Percentiles rank a stretch among this genome's conserved stretches.
These are phyloP conservation scores for Periconia digitata DNA, from an alignment of 2,329 filamentous ascomycete genomes.

Conservation along the genomic window DNA sequence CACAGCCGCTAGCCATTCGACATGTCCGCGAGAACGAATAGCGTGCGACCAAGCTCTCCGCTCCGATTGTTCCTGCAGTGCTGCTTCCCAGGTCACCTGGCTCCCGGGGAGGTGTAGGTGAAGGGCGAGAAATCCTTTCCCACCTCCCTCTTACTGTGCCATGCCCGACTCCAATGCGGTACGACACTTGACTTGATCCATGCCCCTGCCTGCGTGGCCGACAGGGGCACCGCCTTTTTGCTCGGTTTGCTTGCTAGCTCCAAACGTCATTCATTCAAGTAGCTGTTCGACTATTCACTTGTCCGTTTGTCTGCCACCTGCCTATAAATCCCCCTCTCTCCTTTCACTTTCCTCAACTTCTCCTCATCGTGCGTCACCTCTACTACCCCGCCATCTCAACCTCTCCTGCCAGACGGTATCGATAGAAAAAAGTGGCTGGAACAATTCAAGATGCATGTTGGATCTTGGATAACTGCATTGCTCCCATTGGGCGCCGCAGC, in stretches of 20 bases:
- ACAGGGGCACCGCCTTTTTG: neutral
- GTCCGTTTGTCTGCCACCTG: neutral
- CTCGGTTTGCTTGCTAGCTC: neutral
- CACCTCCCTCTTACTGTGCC: neutral
- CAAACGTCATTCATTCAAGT: neutral
- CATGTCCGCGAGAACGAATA: neutral
- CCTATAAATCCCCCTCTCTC: neutral
- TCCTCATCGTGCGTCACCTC: neutral
- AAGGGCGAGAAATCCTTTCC: neutral
- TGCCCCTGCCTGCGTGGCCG: neutral
- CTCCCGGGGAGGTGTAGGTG: neutral
- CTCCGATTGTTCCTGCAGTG: neutral
- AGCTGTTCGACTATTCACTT: neutral
- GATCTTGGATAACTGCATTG: neutral
- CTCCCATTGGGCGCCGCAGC: constrained; percentile 13
- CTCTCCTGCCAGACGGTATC: neutral
- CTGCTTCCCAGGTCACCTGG: neutral
- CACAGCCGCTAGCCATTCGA: neutral
- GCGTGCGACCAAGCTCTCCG: neutral
- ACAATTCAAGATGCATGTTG: constrained; percentile 21
- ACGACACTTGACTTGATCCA: neutral
- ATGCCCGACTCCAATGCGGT: neutral
- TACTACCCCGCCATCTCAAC: neutral
- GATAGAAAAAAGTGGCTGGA: neutral
- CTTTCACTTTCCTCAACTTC: neutral